Conservation (phyloP, 148 eudicot species). For the Rhododendron ferrugineum region DNA sequence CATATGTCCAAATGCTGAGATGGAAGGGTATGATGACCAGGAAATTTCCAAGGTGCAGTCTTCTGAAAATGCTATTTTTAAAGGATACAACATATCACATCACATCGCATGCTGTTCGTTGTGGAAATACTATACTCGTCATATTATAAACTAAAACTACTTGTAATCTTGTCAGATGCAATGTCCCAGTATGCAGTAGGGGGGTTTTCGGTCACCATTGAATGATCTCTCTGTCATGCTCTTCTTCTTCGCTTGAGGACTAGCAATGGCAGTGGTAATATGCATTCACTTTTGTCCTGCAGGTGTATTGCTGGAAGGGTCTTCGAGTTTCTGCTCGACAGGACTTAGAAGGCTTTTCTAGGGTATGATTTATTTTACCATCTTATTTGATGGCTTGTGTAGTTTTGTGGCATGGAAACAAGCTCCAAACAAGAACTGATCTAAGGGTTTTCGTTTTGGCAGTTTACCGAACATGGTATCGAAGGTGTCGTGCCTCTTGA, state of each 20-base stretch:
- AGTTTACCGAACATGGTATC: conserved; percentile 92
- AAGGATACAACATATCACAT: neutral
- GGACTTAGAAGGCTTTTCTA: conserved; percentile 94
- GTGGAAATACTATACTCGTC: neutral
- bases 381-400: neutral
- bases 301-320: conserved; percentile 99
- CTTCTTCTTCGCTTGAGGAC: neutral
- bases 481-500: conserved; percentile 96
- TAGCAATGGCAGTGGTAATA: neutral
- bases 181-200: neutral
- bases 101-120: neutral
- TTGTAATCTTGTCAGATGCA: neutral
- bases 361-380: conserved; percentile 36
- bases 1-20: neutral
- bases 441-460: neutral
- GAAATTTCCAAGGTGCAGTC: neutral
- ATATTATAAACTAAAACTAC: neutral
- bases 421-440: conserved; percentile 4
- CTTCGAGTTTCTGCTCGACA: conserved; percentile 90
- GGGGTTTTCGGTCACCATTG: neutral
- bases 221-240: neutral
- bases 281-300: conserved; percentile 16
- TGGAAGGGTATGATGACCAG: neutral
- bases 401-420: neutral
- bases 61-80: neutral